A percentile compares a stretch with the other conserved stretches of the same genome.
Conservation (phyloP, 441 rosid genomes). For the Melastoma candidum region DNA sequence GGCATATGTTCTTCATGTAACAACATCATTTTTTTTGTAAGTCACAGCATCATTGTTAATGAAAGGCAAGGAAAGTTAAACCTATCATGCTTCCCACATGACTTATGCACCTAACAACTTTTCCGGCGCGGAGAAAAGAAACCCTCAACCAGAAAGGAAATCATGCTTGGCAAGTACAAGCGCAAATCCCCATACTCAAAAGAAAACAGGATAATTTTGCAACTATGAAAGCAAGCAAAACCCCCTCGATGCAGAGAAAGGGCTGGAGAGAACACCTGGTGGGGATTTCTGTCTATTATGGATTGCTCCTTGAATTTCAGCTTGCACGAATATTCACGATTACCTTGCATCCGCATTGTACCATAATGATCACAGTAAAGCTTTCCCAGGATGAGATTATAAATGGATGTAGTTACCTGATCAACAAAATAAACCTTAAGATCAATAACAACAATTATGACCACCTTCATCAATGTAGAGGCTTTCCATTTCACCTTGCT, state of each 20-base stretch:
- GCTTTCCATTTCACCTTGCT: constrained; percentile 42
- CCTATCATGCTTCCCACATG: too few relatives aligned
- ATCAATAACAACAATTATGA: constrained; percentile 3
- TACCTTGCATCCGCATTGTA: constrained; percentile 71
- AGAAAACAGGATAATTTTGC: too few relatives aligned
- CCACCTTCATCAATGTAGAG: too few relatives aligned
- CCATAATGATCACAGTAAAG: constrained; percentile 88
- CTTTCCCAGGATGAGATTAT: constrained; percentile 84
- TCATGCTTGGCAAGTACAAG: too few relatives aligned
- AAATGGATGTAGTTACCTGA: constrained; percentile 85
- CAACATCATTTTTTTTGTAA: too few relatives aligned
- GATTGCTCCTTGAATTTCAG: constrained; percentile 89
- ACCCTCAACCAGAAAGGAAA: too few relatives aligned
- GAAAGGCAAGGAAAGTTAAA: too few relatives aligned
- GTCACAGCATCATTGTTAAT: too few relatives aligned
- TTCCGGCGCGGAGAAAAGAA: too few relatives aligned
- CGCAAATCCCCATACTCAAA: too few relatives aligned
- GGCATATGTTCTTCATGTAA: too few relatives aligned
- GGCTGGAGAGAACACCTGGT: constrained; percentile 42
- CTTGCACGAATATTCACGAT: constrained; percentile 62
- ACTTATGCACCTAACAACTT: too few relatives aligned
- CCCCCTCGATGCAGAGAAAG: not conserved
- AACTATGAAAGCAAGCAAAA: not conserved
- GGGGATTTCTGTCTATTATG: constrained; percentile 80
- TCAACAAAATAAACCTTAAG: constrained; percentile 8